Conservation (phyloP, 345 rosid species). For the Tarenaya hassleriana region DNA sequence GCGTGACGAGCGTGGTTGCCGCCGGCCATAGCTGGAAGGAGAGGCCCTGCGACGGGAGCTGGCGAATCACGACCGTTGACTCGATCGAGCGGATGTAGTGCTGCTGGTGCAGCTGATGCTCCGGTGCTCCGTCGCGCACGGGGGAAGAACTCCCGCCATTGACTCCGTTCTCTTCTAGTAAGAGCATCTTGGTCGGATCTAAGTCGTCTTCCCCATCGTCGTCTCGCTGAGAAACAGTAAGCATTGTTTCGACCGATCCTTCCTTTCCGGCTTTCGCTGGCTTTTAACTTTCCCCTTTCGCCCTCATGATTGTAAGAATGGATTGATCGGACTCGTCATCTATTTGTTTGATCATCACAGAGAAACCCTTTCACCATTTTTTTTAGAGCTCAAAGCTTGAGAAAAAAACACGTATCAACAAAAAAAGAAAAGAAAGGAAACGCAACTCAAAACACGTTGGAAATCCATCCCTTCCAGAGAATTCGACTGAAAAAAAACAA, state of each 20-base stretch:
- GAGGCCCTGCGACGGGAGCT: constrained; percentile 39
- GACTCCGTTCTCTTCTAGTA: constrained; percentile 20
- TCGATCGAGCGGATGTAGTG: constrained; percentile 47
- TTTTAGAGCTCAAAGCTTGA: not conserved
- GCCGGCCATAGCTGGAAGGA: constrained; percentile 53
- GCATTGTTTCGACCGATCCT: not conserved
- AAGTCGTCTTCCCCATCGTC: constrained; percentile 27
- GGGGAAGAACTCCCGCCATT: not conserved
- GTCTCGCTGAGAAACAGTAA: constrained; percentile 32
- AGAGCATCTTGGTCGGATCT: constrained; percentile 37
- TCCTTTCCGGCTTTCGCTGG: constrained; percentile 43
- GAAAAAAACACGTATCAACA: not conserved
- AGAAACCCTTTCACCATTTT: constrained; percentile 23
- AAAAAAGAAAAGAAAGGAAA: too few species aligned
- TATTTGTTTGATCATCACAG: constrained; percentile 40
- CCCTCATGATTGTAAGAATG: constrained; percentile 50
- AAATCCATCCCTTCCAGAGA: too few species aligned
- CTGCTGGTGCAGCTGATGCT: constrained; percentile 26
- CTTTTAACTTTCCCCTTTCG: constrained; percentile 52
- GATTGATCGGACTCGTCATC: constrained; percentile 70
- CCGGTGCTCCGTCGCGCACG: constrained; percentile 22
- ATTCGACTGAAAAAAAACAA: too few species aligned
- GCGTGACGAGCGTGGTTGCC: constrained; percentile 57
- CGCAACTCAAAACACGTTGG: too few species aligned
- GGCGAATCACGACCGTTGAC: constrained; percentile 53